Conservation (phyloP, 2,329 filamentous ascomycete genomes). For the Aspergillus sojae region DNA sequence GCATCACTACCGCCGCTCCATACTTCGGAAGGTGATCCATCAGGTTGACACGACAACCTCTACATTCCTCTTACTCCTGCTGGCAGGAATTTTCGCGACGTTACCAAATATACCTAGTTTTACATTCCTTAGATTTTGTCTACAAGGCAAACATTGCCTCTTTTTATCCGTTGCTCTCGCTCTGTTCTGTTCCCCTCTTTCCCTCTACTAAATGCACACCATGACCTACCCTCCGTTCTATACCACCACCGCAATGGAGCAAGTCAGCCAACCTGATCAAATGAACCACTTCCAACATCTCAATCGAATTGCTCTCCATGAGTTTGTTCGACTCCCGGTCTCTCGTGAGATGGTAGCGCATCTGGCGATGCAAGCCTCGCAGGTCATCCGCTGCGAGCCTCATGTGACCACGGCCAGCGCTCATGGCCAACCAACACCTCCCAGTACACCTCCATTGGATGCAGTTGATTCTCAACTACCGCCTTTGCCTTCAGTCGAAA, state of each 20-base stretch:
- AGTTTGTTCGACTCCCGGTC: slow-evolving; percentile 52
- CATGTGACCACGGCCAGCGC: slow-evolving; percentile 46
- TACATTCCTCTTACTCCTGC: slow-evolving; percentile 35
- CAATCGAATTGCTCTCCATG: slow-evolving; percentile 50
- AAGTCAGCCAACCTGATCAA: slow-evolving; percentile 4
- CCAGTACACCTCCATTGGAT: slow-evolving; percentile 59
- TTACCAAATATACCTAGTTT: slow-evolving; percentile 1
- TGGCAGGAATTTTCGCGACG: slow-evolving; percentile 27
- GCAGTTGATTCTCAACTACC: slow-evolving; percentile 41
- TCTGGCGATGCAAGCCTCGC: slow-evolving; percentile 49
- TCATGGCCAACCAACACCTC: slow-evolving; percentile 61
- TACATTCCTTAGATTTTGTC: slow-evolving; percentile 19
- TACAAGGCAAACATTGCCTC: slow-evolving; percentile 7
- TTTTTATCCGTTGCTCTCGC: slow-evolving; percentile 8
- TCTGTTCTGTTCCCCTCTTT: slow-evolving; percentile 8
- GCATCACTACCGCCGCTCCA: not conserved
- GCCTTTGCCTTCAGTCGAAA: slow-evolving; percentile 75
- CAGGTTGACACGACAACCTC: slow-evolving; percentile 42
- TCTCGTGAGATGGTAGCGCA: slow-evolving; percentile 52
- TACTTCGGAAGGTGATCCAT: slow-evolving; percentile 11
- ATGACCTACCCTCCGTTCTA: slow-evolving; percentile 6
- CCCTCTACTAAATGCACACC: slow-evolving; percentile 3
- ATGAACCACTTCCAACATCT: slow-evolving; percentile 23
- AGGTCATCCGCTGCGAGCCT: slow-evolving; percentile 54
- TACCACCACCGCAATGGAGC: slow-evolving; percentile 20